A percentile compares a stretch with the other conserved stretches of the same genome.
Conservation (phyloP, 768 basidiomycete genomes). For the Cystoderma amianthinum region DNA sequence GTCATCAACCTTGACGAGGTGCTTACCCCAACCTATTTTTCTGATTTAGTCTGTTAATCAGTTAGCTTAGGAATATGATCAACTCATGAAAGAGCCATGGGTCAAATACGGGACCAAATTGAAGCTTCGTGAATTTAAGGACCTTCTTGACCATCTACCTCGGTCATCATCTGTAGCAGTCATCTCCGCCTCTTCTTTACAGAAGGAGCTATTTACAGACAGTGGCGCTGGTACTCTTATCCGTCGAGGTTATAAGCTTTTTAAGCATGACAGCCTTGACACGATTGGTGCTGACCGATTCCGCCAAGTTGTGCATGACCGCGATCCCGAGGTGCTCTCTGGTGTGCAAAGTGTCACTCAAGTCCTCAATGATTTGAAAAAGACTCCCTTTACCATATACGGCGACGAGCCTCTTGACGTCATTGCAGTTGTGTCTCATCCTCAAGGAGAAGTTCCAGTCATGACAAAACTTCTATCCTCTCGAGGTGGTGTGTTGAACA, state of each 20-base stretch:
- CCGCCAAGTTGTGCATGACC: constrained; percentile 91
- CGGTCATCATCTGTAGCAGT: constrained; percentile 98
- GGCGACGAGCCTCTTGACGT: constrained; percentile 98
- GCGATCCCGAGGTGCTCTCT: constrained; percentile 84
- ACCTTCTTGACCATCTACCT: constrained; percentile 94
- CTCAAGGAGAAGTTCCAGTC: constrained; percentile 81
- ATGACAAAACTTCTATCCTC: constrained; percentile 91
- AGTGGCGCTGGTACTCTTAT: constrained; percentile 97
- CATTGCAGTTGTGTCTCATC: constrained; percentile 90
- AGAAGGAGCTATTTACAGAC: constrained; percentile 98
- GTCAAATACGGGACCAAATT: constrained; percentile 99
- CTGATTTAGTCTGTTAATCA: constrained; percentile 2
- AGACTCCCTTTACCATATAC: constrained; percentile 87
- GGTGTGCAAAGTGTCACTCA: constrained; percentile 85
- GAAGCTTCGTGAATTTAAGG: constrained; percentile 98
- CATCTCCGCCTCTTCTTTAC: constrained; percentile 86
- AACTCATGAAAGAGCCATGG: constrained; percentile 97
- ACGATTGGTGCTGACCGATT: constrained; percentile 89
- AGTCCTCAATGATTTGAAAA: constrained; percentile 75
- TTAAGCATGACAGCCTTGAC: constrained; percentile 80
- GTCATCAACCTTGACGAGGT: constrained; percentile 98
- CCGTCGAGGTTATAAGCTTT: constrained; percentile 95
- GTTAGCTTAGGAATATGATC: constrained; percentile 76
- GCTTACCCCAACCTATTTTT: constrained; percentile 8
- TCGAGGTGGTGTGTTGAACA: constrained; percentile 86